Base-by-base conservation (phyloP, 2,329 filamentous ascomycete species). In the Periconia sp. region DNA sequence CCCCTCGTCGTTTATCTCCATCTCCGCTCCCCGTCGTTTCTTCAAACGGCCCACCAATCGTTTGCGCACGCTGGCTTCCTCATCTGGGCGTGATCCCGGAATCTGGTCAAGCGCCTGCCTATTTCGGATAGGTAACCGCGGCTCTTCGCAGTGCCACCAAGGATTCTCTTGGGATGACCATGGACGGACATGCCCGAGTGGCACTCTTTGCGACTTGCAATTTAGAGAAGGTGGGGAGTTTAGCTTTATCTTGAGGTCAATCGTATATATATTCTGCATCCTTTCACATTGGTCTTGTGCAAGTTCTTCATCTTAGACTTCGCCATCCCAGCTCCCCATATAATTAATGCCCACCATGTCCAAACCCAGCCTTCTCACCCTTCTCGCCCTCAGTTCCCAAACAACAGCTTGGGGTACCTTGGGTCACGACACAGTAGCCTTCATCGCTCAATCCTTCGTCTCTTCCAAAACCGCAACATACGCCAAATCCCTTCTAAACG, bases 361-460 rank as follows among this genome's bases (percentile, higher is more conserved):
- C 36, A 63, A 60, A 40, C 37, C 57, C 10, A 40, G 48, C 16
- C 36, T 66, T 24, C 40, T 66, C 17, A 38, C 59, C 30, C 43
- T 64, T 13, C 53, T 66, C 7, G 52, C 58, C 21, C 49, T 56
- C 10, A 40, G 61, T 2, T 56, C 64, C 10, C 46, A 44, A n/a
- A 56, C 49, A 4, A 40, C 53, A 22, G 77, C 76, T 6, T 83
- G 80, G 80, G 79, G 80, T 17, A 63, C 60, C 6, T 61, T 82
- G 0, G 80, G 79, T 24, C 80, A 82, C 47, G 73, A 75, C 21
- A 79, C 80, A 3, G 73, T 82, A 5, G 80, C 77, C 15, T 79
- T 77, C 52, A 74, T 82, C 26, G 79, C 80, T 0, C 74, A 79
- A 40, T 68, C 74, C 48, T 76, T 76, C 52, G 61, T 81, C 36